Evolutionary conservation across 352 stramenopile species (phyloP).

Genomic region (Phytopythium kandeliae): DNA sequence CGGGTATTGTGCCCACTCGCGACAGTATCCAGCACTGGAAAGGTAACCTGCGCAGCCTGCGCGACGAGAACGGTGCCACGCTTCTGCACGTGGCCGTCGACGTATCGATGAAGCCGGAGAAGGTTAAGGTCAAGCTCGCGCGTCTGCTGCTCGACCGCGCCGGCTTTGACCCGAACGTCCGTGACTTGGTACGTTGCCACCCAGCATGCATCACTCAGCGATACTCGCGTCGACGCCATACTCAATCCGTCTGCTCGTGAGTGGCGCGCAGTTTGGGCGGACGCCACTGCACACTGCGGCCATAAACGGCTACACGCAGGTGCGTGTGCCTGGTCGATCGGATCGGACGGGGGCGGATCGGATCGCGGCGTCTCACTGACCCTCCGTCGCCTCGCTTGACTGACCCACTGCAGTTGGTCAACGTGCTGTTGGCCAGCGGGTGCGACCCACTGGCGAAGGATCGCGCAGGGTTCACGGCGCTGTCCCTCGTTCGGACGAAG

Average conservation of each 20-base stretch:
- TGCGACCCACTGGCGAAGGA: slow-evolving; percentile 42
- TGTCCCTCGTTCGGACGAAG: slow-evolving; percentile 62
- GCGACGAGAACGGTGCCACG: slow-evolving; percentile 56
- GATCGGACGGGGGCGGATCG: no score
- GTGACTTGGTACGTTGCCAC: slow-evolving; percentile 36
- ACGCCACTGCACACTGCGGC: slow-evolving; percentile 69
- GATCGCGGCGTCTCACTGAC: no score
- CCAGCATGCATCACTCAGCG: no score
- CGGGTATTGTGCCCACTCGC: slow-evolving; percentile 67
- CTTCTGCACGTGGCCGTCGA: slow-evolving; percentile 69
- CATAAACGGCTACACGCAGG: slow-evolving; percentile 56
- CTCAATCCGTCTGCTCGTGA: neutral
- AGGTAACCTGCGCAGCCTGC: slow-evolving; percentile 46
- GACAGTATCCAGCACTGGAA: slow-evolving; percentile 72
- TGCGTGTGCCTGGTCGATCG: slow-evolving; percentile 11
- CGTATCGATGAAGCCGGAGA: slow-evolving; percentile 56
- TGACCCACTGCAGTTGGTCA: slow-evolving; percentile 30
- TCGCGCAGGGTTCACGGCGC: slow-evolving; percentile 53
- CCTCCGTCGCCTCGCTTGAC: no score
- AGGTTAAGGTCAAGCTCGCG: slow-evolving; percentile 62
- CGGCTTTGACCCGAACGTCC: slow-evolving; percentile 69
- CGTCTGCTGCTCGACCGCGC: slow-evolving; percentile 58
- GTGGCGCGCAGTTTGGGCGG: slow-evolving; percentile 46
- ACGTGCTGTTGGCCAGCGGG: slow-evolving; percentile 42
- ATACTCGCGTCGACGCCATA: no score